Conservation (phyloP, 2,329 filamentous ascomycete genomes). For the Tolypocladium guangdongense region DNA sequence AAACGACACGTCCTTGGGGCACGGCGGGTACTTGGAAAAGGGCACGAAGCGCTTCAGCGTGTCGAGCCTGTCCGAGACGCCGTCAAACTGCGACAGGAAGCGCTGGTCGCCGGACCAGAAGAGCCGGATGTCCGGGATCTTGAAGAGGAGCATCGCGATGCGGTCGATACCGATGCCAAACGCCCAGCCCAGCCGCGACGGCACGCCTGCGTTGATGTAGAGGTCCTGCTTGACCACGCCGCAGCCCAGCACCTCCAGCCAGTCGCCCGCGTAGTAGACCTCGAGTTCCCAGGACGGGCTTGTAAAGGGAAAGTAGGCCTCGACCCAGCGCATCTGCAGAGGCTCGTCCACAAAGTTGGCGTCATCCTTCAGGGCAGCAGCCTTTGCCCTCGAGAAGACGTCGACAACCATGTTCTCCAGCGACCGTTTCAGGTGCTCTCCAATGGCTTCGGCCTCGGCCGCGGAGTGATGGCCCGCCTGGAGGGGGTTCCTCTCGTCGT, state of each 20-base stretch:
- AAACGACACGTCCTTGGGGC: conserved; percentile 88
- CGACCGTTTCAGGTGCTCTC: conserved; percentile 75
- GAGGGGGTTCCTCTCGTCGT: conserved; percentile 71
- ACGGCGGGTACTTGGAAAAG: conserved; percentile 85
- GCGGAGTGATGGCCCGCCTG: conserved; percentile 60
- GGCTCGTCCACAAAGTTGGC: conserved; percentile 51
- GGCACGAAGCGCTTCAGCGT: conserved; percentile 58
- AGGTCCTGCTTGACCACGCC: conserved; percentile 80
- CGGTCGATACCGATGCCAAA: conserved; percentile 91
- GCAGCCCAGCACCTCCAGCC: conserved; percentile 92
- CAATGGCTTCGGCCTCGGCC: conserved; percentile 74
- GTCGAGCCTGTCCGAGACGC: conserved; percentile 40
- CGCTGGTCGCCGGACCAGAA: conserved; percentile 86
- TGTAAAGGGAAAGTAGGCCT: conserved; percentile 96
- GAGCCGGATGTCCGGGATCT: conserved; percentile 88
- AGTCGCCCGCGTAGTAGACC: conserved; percentile 86
- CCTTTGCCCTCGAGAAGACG: conserved; percentile 70
- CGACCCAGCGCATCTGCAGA: conserved; percentile 82
- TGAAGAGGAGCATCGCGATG: conserved; percentile 94
- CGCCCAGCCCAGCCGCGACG: conserved; percentile 77
- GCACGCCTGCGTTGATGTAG: conserved; percentile 64
- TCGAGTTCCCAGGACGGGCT: conserved; percentile 94
- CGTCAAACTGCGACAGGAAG: conserved; percentile 77
- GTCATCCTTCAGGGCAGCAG: conserved; percentile 45
- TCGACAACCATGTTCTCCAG: conserved; percentile 84